Conservation (phyloP, 1,284 basidiomycete species). For the Chondrostereum purpureum region DNA sequence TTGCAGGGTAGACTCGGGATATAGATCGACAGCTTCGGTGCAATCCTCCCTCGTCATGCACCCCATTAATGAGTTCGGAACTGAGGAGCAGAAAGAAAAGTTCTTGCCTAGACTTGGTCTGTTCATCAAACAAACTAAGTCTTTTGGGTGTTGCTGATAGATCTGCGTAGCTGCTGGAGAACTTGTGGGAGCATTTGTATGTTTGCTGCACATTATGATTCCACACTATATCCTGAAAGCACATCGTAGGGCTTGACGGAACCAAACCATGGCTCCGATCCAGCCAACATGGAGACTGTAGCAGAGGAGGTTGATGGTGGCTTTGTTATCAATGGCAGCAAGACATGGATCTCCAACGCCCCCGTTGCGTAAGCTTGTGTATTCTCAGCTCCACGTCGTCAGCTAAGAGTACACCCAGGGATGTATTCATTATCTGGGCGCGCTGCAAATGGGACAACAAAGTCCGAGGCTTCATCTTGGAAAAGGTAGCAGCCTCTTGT, state of each 20-base stretch:
- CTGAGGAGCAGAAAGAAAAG: slow-evolving; percentile 85
- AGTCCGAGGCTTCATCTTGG: slow-evolving; percentile 87
- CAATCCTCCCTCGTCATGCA: slow-evolving; percentile 99
- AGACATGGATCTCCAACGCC: slow-evolving; percentile 96
- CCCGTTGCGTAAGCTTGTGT: slow-evolving; percentile 66
- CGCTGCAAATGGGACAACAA: slow-evolving; percentile 92
- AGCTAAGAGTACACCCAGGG: slow-evolving; percentile 34
- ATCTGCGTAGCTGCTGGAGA: slow-evolving; percentile 68
- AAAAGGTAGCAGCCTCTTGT: slow-evolving; percentile 53
- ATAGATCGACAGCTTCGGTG: slow-evolving; percentile 92
- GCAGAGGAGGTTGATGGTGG: slow-evolving; percentile 84
- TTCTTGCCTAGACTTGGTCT: slow-evolving; percentile 80
- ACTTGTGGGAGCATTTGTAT: slow-evolving; percentile 87
- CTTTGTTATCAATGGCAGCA: slow-evolving; percentile 83
- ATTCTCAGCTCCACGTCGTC: slow-evolving; percentile 2
- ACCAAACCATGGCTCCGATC: slow-evolving; percentile 95
- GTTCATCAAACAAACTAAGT: slow-evolving; percentile 12
- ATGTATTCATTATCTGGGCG: slow-evolving; percentile 91
- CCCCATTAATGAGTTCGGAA: slow-evolving; percentile 91
- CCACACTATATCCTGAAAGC: neutral
- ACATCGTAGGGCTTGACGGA: slow-evolving; percentile 80
- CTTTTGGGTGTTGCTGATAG: neutral
- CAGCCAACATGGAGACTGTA: slow-evolving; percentile 89
- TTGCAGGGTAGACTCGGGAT: slow-evolving; percentile 91
- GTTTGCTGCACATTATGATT: too few species aligned